A percentile compares a stretch with the other conserved stretches of the same genome.
Conservation (phyloP, 495 filamentous ascomycete species). For the Pyrenopolyporus hunteri region DNA sequence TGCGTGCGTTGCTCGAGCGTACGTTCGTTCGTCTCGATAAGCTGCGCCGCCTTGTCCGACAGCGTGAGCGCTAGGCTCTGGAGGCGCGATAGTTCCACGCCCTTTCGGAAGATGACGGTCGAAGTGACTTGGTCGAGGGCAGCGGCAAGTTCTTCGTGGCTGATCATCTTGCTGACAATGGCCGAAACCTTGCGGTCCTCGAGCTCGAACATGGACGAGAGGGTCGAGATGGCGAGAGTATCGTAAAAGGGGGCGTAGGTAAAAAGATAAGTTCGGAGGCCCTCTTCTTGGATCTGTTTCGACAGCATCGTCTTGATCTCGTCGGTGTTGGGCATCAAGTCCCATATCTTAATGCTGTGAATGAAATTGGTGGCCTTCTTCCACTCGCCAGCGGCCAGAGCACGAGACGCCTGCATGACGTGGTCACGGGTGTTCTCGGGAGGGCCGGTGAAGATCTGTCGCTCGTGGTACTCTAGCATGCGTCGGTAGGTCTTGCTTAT, state of each 20-base stretch:
- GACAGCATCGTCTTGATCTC: slow-evolving; percentile 96
- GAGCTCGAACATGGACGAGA: slow-evolving; percentile 96
- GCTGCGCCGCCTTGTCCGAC: slow-evolving; percentile 90
- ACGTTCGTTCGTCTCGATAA: slow-evolving; percentile 97
- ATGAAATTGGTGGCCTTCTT: slow-evolving; percentile 93
- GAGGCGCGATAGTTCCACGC: slow-evolving; percentile 93
- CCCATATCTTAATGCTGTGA: slow-evolving; percentile 99
- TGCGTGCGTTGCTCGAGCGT: slow-evolving; percentile 95
- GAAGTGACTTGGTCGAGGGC: slow-evolving; percentile 97
- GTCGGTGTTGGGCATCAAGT: slow-evolving; percentile 86
- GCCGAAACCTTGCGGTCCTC: slow-evolving; percentile 85
- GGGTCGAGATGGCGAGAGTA: slow-evolving; percentile 82
- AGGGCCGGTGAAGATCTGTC: slow-evolving; percentile 97
- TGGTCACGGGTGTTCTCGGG: slow-evolving; percentile 98
- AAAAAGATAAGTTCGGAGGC: slow-evolving; percentile 97
- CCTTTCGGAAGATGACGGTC: slow-evolving; percentile 98
- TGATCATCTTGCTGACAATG: slow-evolving; percentile 99
- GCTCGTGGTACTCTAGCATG: slow-evolving; percentile 98
- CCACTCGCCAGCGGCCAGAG: slow-evolving; percentile 95
- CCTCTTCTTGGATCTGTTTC: slow-evolving; percentile 97
- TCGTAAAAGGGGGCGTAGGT: slow-evolving; percentile 99
- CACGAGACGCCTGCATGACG: slow-evolving; percentile 98
- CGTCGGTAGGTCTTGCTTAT: slow-evolving; percentile 99
- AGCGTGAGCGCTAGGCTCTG: slow-evolving; percentile 94
- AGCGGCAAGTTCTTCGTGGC: slow-evolving; percentile 94